These are phyloP conservation scores for Cerioporus squamosus DNA, from an alignment of 1,284 basidiomycete genomes.

Conservation along the genomic window DNA sequence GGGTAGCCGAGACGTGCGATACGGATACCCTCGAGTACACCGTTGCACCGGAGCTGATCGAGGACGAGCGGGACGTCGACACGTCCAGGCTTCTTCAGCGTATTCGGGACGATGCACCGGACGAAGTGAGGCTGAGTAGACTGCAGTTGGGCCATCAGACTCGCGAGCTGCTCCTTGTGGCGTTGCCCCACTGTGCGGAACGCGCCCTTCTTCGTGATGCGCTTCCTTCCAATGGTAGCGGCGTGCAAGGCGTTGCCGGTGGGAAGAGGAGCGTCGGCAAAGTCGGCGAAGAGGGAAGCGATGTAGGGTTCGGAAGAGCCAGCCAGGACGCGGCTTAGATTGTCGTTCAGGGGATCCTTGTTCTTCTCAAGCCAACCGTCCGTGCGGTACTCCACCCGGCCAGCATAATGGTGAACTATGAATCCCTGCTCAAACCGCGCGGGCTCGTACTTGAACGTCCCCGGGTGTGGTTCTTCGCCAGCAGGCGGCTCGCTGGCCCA, in stretches of 20 bases:
- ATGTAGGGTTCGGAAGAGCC: slow-evolving; percentile 86
- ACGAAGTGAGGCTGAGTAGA: slow-evolving; percentile 99
- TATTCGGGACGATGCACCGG: slow-evolving; percentile 97
- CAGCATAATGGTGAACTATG: slow-evolving; percentile 96
- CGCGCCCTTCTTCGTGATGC: slow-evolving; percentile 90
- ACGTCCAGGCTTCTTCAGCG: slow-evolving; percentile 89
- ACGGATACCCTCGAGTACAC: slow-evolving; percentile 98
- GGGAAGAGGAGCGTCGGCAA: slow-evolving; percentile 50
- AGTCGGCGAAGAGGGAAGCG: slow-evolving; percentile 86
- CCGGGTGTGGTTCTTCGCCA: slow-evolving; percentile 68
- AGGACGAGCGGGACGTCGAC: slow-evolving; percentile 95
- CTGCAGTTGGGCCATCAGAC: slow-evolving; percentile 90
- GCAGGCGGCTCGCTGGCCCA: slow-evolving; percentile 60
- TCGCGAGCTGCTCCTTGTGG: slow-evolving; percentile 95
- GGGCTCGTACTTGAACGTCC: slow-evolving; percentile 84
- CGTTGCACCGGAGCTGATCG: slow-evolving; percentile 97
- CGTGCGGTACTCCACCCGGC: slow-evolving; percentile 95
- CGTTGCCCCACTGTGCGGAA: slow-evolving; percentile 96
- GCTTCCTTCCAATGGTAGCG: slow-evolving; percentile 69
- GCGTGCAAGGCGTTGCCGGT: slow-evolving; percentile 41
- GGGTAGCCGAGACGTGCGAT: slow-evolving; percentile 98
- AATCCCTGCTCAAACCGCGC: slow-evolving; percentile 95
- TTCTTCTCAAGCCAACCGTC: slow-evolving; percentile 99
- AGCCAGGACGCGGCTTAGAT: slow-evolving; percentile 89
- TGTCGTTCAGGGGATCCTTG: slow-evolving; percentile 98